Evolutionary conservation across 2,329 filamentous ascomycete genomes (phyloP).

Genomic region (Hypoxylon sp.): DNA sequence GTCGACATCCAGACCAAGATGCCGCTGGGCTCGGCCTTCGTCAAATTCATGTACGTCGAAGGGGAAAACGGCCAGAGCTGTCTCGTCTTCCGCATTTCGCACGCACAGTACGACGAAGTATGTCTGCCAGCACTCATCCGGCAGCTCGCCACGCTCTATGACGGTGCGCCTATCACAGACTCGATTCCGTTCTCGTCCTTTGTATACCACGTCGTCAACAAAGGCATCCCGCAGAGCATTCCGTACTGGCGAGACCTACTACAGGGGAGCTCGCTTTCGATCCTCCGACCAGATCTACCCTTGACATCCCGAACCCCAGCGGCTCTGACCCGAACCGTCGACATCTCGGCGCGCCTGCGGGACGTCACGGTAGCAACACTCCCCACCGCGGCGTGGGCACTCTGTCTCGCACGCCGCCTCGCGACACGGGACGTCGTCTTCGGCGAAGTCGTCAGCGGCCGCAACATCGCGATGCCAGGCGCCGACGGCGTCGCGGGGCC

Average conservation of each 20-base stretch:
- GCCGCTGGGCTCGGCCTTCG: constrained; percentile 69
- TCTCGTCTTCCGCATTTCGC: constrained; percentile 72
- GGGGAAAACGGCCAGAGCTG: constrained; percentile 53
- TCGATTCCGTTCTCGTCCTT: constrained; percentile 61
- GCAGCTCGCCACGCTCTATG: constrained; percentile 68
- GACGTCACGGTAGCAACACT: constrained; percentile 73
- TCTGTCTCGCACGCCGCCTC: constrained; percentile 69
- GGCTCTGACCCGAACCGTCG: constrained; percentile 56
- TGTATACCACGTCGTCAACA: constrained; percentile 56
- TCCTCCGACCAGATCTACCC: constrained; percentile 55
- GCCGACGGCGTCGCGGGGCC: constrained; percentile 71
- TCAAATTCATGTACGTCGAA: constrained; percentile 68
- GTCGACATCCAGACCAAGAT: constrained; percentile 67
- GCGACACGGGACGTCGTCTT: constrained; percentile 69
- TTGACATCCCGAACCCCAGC: constrained; percentile 55
- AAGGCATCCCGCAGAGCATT: constrained; percentile 61
- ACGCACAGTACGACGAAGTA: constrained; percentile 77
- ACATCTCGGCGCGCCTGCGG: constrained; percentile 61
- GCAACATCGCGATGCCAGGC: constrained; percentile 67
- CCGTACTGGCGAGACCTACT: constrained; percentile 72
- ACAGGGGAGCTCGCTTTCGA: constrained; percentile 63
- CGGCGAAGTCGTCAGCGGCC: constrained; percentile 73
- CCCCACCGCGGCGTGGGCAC: constrained; percentile 75
- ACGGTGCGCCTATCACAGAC: constrained; percentile 47
- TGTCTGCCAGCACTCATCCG: constrained; percentile 71